Conservation (phyloP, 768 basidiomycete genomes). For the Lyophyllum decastes region DNA sequence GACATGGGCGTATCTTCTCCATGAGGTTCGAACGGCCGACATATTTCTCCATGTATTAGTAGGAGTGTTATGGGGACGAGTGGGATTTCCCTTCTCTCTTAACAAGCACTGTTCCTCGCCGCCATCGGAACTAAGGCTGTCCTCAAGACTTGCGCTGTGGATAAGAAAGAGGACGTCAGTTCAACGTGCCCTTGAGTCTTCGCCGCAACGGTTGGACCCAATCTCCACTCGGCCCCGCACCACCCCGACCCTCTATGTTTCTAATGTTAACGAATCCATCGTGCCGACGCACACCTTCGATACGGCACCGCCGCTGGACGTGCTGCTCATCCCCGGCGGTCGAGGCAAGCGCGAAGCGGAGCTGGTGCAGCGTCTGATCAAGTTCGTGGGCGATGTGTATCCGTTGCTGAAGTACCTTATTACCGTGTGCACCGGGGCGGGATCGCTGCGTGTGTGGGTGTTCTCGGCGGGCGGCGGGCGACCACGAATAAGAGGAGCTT, state of each 20-base stretch:
- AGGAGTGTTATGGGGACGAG: too few relatives aligned
- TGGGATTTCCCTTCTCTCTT: too few relatives aligned
- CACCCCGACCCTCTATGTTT: neutral
- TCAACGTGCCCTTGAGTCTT: too few relatives aligned
- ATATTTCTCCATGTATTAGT: too few relatives aligned
- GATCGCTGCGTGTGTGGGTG: slow-evolving; percentile 37
- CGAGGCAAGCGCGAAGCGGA: slow-evolving; percentile 27
- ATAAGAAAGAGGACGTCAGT: too few relatives aligned
- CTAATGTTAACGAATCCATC: slow-evolving; percentile 21
- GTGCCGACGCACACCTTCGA: slow-evolving; percentile 40
- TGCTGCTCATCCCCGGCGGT: slow-evolving; percentile 32
- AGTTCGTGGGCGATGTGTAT: slow-evolving; percentile 34
- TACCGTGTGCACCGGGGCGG: slow-evolving; percentile 44
- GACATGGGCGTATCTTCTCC: too few relatives aligned
- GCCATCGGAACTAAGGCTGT: too few relatives aligned
- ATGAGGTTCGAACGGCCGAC: too few relatives aligned
- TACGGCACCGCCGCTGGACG: slow-evolving; percentile 33
- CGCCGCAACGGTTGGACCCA: slow-evolving; percentile 22
- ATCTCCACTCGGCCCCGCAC: slow-evolving; percentile 23
- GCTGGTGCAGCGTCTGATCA: slow-evolving; percentile 21
- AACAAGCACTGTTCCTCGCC: too few relatives aligned
- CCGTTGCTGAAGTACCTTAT: slow-evolving; percentile 40
- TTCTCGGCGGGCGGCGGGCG: slow-evolving; percentile 41
- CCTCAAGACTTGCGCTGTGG: too few relatives aligned
- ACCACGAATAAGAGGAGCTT: slow-evolving; percentile 45